Evolutionary conservation across 148 eudicot genomes (phyloP).

Genomic region (Rhododendron henanense): DNA sequence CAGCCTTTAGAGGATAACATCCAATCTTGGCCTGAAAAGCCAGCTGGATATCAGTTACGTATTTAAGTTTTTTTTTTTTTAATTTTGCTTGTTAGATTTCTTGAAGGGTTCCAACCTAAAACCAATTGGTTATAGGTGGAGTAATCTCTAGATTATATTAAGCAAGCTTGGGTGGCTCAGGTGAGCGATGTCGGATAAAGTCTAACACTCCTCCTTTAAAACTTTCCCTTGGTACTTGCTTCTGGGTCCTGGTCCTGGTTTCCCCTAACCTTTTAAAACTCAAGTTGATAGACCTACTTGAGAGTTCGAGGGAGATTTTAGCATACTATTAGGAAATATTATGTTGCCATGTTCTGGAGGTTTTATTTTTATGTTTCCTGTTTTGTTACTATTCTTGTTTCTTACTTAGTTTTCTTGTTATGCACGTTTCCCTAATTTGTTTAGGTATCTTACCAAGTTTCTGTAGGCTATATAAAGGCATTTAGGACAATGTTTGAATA

Average conservation of each 20-base stretch:
- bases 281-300: neutral
- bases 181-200: no score
- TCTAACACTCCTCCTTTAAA: no score
- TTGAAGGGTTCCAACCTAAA: neutral
- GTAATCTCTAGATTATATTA: neutral
- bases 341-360: neutral
- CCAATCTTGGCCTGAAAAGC: slow-evolving; percentile 27
- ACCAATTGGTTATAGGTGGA: neutral
- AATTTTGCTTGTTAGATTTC: neutral
- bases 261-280: neutral
- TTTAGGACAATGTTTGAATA: slow-evolving; percentile 5
- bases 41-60: slow-evolving; percentile 13
- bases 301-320: neutral
- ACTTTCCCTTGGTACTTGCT: neutral
- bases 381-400: neutral
- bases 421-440: no score
- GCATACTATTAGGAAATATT: no score
- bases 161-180: neutral
- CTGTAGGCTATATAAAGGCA: neutral
- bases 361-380: neutral
- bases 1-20: slow-evolving; percentile 22
- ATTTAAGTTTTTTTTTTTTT: neutral
- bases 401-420: no score
- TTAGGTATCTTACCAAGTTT: no score
- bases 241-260: neutral